Base-by-base conservation (phyloP, 2,329 filamentous ascomycete genomes). In the Talaromyces islandicus region DNA sequence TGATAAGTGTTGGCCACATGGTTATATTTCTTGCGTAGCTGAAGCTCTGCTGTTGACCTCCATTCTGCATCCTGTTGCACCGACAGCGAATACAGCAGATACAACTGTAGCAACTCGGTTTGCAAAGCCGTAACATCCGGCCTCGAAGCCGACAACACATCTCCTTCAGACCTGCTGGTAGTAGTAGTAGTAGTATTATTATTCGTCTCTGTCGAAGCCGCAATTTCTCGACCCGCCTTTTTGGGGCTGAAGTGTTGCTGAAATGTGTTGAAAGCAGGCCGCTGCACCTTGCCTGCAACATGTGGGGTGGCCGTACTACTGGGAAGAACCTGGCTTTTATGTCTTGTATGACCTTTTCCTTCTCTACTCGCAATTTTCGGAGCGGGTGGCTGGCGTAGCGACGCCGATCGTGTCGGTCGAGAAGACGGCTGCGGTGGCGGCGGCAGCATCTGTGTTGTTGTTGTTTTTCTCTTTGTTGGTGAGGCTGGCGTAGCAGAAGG, bases 51-150 rank as follows among this genome's bases (percentile, higher is more conserved):
- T 24, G 63, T 66, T 2, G 59, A 50, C 59, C 72, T 68, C 74
- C 71, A 75, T 50, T 72, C 67, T 3, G 64, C 59, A 19, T 71
- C 65, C 21, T 65, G 64, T 46, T 69, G 69, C 21, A 71, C 57
- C 7, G 65, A 68, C 5, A 68, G 67, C 7, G 70, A 68, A 63
- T 77, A 71, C 7, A 78, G 66, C 5, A 78, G 68, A 57, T 70
- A 72, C 17, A 80, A 63, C 58, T 80, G 77, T 25, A 80, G 67
- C 12, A 80, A 66, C 60, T 80, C 77, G 0, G 73, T 77, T 59
- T 77, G 73, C 32, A 78, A 56, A 12, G 71, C 69, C 14, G 70
- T 64, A 56, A 74, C 66, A 30, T 77, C 73, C 21, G 73, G 70
- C 64, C 69, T 70, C 9, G 70, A 67, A 7, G 70, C 65, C 19